Evolutionary conservation across 495 filamentous ascomycete genomes (phyloP).

Genomic region (Lentithecium fluviatile): DNA sequence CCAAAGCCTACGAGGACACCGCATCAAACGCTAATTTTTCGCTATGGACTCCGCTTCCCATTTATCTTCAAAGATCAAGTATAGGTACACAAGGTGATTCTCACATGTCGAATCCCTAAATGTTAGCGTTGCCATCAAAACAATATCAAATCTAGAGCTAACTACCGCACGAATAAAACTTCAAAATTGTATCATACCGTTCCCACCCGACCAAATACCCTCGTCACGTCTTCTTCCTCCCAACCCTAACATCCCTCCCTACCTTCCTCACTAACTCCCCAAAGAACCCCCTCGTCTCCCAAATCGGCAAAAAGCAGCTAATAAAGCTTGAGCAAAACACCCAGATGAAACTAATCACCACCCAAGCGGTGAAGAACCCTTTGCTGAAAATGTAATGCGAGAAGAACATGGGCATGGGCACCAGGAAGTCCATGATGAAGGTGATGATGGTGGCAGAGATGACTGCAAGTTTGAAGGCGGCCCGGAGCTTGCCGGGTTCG

Average conservation of each 20-base stretch:
- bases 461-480: conserved; percentile 33
- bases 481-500: conserved; percentile 22
- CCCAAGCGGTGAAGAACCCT: conserved; percentile 34
- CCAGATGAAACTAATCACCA: conserved; percentile 37
- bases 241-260: conserved; percentile 25
- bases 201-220: not conserved
- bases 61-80: no score
- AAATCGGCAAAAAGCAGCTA: conserved; percentile 35
- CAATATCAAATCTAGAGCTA: no score
- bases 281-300: conserved; percentile 40
- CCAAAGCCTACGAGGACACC: no score
- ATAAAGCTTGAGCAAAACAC: conserved; percentile 26
- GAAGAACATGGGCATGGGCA: conserved; percentile 41
- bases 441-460: conserved; percentile 30
- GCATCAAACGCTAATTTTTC: no score
- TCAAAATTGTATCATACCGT: no score
- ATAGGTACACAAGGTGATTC: no score
- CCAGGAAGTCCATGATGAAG: conserved; percentile 38
- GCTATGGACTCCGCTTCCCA: no score
- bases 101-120: no score
- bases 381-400: conserved; percentile 35
- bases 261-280: conserved; percentile 21
- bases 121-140: no score
- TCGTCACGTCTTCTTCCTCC: conserved; percentile 5
- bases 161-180: no score